These are phyloP conservation scores for Lupinus albus DNA, from an alignment of 306 rosid genomes.

Conservation along the genomic window DNA sequence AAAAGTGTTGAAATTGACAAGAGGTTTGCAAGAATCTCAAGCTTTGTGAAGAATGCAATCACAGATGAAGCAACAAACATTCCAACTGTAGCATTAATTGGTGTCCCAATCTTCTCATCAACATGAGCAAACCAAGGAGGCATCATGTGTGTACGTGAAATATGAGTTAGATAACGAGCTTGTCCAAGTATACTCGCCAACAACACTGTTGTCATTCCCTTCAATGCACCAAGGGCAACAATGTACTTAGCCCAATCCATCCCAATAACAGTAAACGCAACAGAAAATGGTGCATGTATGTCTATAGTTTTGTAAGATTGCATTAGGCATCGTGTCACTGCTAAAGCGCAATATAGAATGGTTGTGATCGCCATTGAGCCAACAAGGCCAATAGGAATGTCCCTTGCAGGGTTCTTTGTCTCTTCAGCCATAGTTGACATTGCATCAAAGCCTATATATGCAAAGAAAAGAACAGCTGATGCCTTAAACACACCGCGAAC, in stretches of 20 bases:
- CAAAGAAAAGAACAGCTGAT: slow-evolving; percentile 80
- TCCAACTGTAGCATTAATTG: slow-evolving; percentile 66
- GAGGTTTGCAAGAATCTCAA: slow-evolving; percentile 56
- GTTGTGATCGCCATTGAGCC: slow-evolving; percentile 74
- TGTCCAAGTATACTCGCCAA: slow-evolving; percentile 73
- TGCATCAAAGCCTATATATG: slow-evolving; percentile 82
- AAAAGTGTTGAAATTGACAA: slow-evolving; percentile 75
- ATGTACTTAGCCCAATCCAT: slow-evolving; percentile 84
- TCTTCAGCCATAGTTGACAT: slow-evolving; percentile 90
- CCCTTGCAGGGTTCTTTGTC: slow-evolving; percentile 72
- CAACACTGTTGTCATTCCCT: slow-evolving; percentile 86
- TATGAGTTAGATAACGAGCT: slow-evolving; percentile 83
- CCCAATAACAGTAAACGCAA: slow-evolving; percentile 70
- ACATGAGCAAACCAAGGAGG: slow-evolving; percentile 83
- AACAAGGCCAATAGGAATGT: slow-evolving; percentile 85
- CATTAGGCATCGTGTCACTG: slow-evolving; percentile 75
- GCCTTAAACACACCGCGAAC: slow-evolving; percentile 62
- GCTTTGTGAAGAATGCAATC: slow-evolving; percentile 68
- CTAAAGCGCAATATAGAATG: slow-evolving; percentile 50
- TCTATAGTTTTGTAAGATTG: slow-evolving; percentile 39
- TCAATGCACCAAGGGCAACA: slow-evolving; percentile 72
- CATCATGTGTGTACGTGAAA: slow-evolving; percentile 88
- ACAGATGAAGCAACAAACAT: slow-evolving; percentile 62
- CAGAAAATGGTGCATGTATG: slow-evolving; percentile 58
- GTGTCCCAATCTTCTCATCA: slow-evolving; percentile 66